Base-by-base conservation (phyloP, 2,329 filamentous ascomycete genomes). In the Neopestalotiopsis sp. region DNA sequence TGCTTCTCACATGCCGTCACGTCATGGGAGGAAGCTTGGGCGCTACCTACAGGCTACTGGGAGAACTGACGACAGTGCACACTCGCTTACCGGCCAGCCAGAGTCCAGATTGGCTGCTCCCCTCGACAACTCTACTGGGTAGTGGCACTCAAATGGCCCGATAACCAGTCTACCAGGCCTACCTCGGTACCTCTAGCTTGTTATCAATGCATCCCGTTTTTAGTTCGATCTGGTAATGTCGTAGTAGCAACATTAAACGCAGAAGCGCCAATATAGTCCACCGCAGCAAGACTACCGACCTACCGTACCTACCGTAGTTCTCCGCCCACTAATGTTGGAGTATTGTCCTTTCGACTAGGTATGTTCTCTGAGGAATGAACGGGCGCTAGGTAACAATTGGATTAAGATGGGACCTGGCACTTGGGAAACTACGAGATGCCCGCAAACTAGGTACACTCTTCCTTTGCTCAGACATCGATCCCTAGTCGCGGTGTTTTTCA, bases 391-490 rank as follows among this genome's bases (percentile, higher is more conserved):
- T 53, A 53, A 20, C n/a, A 61, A 30, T 9, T 61, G 57, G 32
- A 17, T 61, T 20, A 17, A 61, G 24, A 38, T 10, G n/a, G 32
- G 57, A 24, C 45, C 45, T 61, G 57, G 57, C 32, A 40, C 59
- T 20, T 62, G n/a, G 24, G 30, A 42, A 30, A 17, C n/a, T 62
- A 9, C 32, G 68, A 53, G 62, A 69, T 65, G 70, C 67, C 53
- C 65, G 70, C 69, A 68, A 56, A 38, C 56, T 70, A 62, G 65
- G 20, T 30, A 20, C 4, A 56, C 17, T 14, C 40, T 45, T 45
- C 45, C 13, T 34, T 61, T 17, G 13, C n/a, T 28, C 32, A n/a
- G 14, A 17, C 20, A 28, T 24, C 56, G 42, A 17, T 17, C 45
- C 45, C 45, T 53, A 53, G 59, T 40, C 34, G 30, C 30, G 32